These are phyloP conservation scores for Ceratocystiopsis sp. DNA, from an alignment of 2,329 filamentous ascomycete genomes.

Conservation along the genomic window DNA sequence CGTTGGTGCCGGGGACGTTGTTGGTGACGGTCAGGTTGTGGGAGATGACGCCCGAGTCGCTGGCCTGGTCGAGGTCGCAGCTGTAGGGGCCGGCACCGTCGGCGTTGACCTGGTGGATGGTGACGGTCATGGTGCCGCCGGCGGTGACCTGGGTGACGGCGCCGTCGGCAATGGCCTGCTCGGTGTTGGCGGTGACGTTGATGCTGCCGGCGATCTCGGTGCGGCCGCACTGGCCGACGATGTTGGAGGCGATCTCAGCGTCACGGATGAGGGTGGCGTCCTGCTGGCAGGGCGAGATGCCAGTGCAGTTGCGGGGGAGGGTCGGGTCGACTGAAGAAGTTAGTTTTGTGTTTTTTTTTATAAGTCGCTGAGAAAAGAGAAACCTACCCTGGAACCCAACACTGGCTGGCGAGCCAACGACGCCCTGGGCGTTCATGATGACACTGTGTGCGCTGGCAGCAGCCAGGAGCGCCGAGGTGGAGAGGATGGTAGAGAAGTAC, in stretches of 20 bases:
- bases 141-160: conserved; percentile 31
- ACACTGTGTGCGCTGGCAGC: conserved; percentile 8
- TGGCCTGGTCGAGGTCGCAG: conserved; percentile 34
- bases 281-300: conserved; percentile 18
- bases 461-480: conserved; percentile 4
- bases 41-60: conserved; percentile 26
- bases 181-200: conserved; percentile 38
- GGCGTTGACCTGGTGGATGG: conserved; percentile 36
- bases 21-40: conserved; percentile 30
- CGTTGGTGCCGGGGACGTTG: conserved; percentile 10
- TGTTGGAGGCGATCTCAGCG: conserved; percentile 30
- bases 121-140: conserved; percentile 27
- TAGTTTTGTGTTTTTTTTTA: neutral
- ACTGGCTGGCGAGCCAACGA: conserved; percentile 6
- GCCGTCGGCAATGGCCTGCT: conserved; percentile 28
- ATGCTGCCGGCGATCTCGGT: conserved; percentile 45
- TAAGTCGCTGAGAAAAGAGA: too few species aligned
- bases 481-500: conserved; percentile 1
- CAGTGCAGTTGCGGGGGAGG: conserved; percentile 22
- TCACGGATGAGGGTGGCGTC: conserved; percentile 46
- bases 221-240: conserved; percentile 42
- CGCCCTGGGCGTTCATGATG: conserved; percentile 8
- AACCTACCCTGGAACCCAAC: conserved; percentile 8
- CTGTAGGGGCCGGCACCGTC: conserved; percentile 37
- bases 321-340: conserved; percentile 25